Percentiles rank a stretch among this genome's conserved stretches.
phyloP scores from a whole-genome alignment of 1,284 basidiomycete genomes.

The Fomitopsis betulina region DNA sequence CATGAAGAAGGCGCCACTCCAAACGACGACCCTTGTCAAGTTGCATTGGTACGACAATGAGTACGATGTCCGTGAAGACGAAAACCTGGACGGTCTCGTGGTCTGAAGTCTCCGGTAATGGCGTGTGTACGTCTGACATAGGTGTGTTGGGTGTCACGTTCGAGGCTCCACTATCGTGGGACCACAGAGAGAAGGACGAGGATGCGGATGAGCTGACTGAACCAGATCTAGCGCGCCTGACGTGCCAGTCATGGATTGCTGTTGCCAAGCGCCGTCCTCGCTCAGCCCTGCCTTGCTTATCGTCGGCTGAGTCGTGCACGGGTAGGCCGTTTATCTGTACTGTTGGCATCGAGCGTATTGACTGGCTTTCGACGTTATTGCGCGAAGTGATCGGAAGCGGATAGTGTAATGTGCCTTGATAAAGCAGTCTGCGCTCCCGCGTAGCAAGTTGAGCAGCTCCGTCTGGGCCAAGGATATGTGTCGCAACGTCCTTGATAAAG shows the following conservation, averaged over 20 bases:
- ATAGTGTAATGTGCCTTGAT: constrained; percentile 46
- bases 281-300: constrained; percentile 2
- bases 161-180: constrained; percentile 19
- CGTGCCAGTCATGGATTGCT: constrained; percentile 39
- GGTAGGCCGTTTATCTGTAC: constrained; percentile 1
- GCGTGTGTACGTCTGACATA: constrained; percentile 8
- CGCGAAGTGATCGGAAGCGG: neutral
- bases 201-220: constrained; percentile 44
- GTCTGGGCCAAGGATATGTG: constrained; percentile 58
- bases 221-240: constrained; percentile 38
- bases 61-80: constrained; percentile 49
- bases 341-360: neutral
- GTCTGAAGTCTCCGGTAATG: neutral
- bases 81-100: constrained; percentile 33
- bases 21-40: constrained; percentile 24
- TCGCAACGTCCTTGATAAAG: constrained; percentile 56
- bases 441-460: constrained; percentile 46
- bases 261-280: constrained; percentile 32
- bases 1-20: constrained; percentile 42
- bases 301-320: neutral
- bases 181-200: constrained; percentile 25
- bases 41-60: constrained; percentile 31
- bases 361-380: too few relatives aligned
- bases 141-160: constrained; percentile 15
- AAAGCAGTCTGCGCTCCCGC: constrained; percentile 69